Conservation (phyloP, 2,329 filamentous ascomycete genomes). For the Aureobasidium lini region DNA sequence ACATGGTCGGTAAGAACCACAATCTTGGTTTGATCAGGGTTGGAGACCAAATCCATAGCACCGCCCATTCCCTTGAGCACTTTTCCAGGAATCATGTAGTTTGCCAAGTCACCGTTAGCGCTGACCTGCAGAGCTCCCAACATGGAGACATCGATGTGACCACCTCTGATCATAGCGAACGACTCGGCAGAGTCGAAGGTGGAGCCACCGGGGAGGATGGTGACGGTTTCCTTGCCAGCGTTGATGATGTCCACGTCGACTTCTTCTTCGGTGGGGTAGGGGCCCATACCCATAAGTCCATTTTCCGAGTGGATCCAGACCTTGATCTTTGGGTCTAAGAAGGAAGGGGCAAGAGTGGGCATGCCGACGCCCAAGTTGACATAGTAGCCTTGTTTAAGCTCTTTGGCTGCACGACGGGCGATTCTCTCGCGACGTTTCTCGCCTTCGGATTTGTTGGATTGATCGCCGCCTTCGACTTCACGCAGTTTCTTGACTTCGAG, state of each 20-base stretch:
- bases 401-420: slow-evolving; percentile 67
- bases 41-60: slow-evolving; percentile 88
- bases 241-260: slow-evolving; percentile 78
- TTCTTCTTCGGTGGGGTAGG: slow-evolving; percentile 65
- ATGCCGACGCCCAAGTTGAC: slow-evolving; percentile 80
- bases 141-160: slow-evolving; percentile 77
- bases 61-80: slow-evolving; percentile 84
- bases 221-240: slow-evolving; percentile 81
- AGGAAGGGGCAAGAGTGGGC: slow-evolving; percentile 75
- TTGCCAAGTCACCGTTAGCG: slow-evolving; percentile 70
- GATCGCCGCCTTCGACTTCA: slow-evolving; percentile 30
- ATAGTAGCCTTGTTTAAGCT: slow-evolving; percentile 73
- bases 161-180: slow-evolving; percentile 81
- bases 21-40: slow-evolving; percentile 81
- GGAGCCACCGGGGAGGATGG: slow-evolving; percentile 65
- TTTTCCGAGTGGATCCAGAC: slow-evolving; percentile 87
- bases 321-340: slow-evolving; percentile 58
- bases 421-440: slow-evolving; percentile 61
- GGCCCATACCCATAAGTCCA: slow-evolving; percentile 74
- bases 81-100: slow-evolving; percentile 87
- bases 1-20: slow-evolving; percentile 96
- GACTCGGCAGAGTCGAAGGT: slow-evolving; percentile 76
- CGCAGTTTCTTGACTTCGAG: slow-evolving; percentile 62
- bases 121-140: slow-evolving; percentile 76
- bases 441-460: slow-evolving; percentile 36